phyloP scores from a whole-genome alignment of 805 yeast species.

The Candida maesae region DNA sequence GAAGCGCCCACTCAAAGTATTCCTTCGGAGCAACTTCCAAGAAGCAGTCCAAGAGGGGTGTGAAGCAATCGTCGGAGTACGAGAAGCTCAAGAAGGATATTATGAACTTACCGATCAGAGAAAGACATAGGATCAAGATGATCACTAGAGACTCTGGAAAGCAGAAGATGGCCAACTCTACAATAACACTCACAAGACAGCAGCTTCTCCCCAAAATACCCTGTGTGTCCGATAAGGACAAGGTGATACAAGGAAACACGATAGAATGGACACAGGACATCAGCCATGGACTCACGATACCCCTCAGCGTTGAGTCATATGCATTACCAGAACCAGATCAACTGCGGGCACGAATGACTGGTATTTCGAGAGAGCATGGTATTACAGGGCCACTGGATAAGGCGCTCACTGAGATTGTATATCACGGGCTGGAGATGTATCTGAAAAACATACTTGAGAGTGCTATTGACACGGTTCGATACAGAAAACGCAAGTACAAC shows the following conservation, averaged over 20 bases:
- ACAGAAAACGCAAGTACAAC: conserved; percentile 46
- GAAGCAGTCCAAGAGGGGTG: conserved; percentile 43
- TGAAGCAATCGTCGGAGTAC: conserved; percentile 64
- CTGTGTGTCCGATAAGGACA: conserved; percentile 41
- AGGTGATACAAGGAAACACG: conserved; percentile 36
- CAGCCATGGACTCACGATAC: conserved; percentile 77
- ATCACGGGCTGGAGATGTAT: conserved; percentile 80
- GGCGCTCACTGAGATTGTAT: conserved; percentile 72
- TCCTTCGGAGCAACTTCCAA: conserved; percentile 28
- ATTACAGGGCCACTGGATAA: conserved; percentile 74
- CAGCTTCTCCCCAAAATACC: conserved; percentile 72
- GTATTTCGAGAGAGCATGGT: conserved; percentile 88
- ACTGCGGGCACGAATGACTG: conserved; percentile 64
- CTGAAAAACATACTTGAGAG: conserved; percentile 70
- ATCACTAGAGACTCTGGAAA: conserved; percentile 83
- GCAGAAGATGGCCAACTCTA: conserved; percentile 65
- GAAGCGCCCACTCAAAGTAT: conserved; percentile 30
- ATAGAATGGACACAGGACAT: conserved; percentile 92
- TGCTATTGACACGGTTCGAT: conserved; percentile 67
- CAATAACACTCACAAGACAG: conserved; percentile 65
- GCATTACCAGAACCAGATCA: conserved; percentile 80
- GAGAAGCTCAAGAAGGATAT: conserved; percentile 82
- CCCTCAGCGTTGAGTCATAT: conserved; percentile 69
- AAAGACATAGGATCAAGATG: conserved; percentile 77
- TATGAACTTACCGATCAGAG: conserved; percentile 79